Percentiles rank a stretch among this genome's conserved stretches.
Evolutionary conservation across 768 basidiomycete genomes (phyloP).

Genomic region (Boletus bicolor): DNA sequence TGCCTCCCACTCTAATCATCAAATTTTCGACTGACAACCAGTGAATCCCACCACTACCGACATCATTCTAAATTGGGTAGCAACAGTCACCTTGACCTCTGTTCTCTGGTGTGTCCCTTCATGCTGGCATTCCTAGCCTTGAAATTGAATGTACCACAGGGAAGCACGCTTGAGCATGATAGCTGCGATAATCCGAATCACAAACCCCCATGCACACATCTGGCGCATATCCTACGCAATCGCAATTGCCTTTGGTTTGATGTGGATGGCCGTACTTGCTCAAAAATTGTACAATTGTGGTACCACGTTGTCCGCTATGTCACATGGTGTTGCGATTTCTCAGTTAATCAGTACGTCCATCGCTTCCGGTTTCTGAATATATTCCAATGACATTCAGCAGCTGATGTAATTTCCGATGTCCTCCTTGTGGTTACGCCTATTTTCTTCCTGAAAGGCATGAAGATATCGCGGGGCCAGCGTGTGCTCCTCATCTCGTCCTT

Average conservation of each 20-base stretch:
- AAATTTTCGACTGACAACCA: not conserved
- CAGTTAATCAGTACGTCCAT: conserved; percentile 16
- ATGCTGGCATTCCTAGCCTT: not conserved
- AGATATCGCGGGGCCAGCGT: conserved; percentile 10
- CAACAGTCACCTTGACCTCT: not conserved
- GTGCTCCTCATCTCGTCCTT: conserved; percentile 21
- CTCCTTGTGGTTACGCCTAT: conserved; percentile 16
- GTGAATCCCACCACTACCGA: not conserved
- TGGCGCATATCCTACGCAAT: not conserved
- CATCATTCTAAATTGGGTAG: conserved; percentile 4
- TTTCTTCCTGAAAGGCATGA: conserved; percentile 12
- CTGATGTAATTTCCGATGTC: conserved; percentile 18
- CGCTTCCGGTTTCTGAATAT: not conserved
- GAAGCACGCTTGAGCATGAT: conserved; percentile 20
- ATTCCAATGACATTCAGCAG: conserved; percentile 6
- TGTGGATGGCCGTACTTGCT: conserved; percentile 10
- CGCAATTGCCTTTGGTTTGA: conserved; percentile 10
- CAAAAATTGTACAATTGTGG: conserved; percentile 6
- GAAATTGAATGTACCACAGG: not conserved
- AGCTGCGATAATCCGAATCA: conserved; percentile 5
- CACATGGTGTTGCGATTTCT: conserved; percentile 1
- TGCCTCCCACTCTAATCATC: not conserved
- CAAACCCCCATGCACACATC: not conserved
- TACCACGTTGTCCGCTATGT: not conserved
- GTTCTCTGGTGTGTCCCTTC: conserved; percentile 8